Percentiles rank a stretch among this genome's conserved stretches.
Conservation (phyloP, 1,284 basidiomycete species). For the Leccinum griseonigrum region DNA sequence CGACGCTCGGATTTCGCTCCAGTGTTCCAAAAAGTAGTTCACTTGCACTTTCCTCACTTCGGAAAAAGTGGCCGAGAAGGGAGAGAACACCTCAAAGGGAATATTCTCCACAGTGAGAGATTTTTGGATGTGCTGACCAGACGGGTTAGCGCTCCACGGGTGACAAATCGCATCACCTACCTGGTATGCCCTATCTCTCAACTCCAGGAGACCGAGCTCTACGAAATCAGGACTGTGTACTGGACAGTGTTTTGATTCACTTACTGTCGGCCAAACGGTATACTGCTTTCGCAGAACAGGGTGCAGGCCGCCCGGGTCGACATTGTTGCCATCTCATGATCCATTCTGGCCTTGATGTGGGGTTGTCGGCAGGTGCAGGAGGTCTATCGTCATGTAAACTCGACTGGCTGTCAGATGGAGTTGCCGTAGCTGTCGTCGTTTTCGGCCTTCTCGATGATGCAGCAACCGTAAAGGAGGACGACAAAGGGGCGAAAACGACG, state of each 20-base stretch:
- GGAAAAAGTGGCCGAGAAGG: conserved; percentile 79
- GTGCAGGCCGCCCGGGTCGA: conserved; percentile 64
- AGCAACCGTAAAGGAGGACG: conserved; percentile 56
- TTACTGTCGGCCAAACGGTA: conserved; percentile 83
- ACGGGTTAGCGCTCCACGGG: not conserved
- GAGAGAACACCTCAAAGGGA: conserved; percentile 83
- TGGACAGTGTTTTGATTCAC: conserved; percentile 25
- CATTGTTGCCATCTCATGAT: conserved; percentile 58
- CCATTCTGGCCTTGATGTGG: conserved; percentile 59
- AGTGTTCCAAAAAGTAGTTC: conserved; percentile 76
- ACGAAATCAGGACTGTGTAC: conserved; percentile 2
- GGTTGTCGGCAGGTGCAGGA: conserved; percentile 24
- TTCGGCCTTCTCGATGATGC: conserved; percentile 17
- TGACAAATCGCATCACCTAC: conserved; percentile 31
- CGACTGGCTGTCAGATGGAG: conserved; percentile 37
- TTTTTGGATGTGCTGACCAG: conserved; percentile 66
- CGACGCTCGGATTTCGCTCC: conserved; percentile 77
- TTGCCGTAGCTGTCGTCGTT: conserved; percentile 31
- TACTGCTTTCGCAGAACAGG: conserved; percentile 86
- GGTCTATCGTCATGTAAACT: conserved; percentile 29
- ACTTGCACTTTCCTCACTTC: conserved; percentile 84
- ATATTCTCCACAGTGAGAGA: conserved; percentile 79
- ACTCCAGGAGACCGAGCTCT: conserved; percentile 68
- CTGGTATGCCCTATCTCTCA: conserved; percentile 69
- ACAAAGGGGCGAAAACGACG: conserved; percentile 81